Evolutionary conservation across 495 filamentous ascomycete species (phyloP).

Genomic region (Staphylotrichum tortipilum): DNA sequence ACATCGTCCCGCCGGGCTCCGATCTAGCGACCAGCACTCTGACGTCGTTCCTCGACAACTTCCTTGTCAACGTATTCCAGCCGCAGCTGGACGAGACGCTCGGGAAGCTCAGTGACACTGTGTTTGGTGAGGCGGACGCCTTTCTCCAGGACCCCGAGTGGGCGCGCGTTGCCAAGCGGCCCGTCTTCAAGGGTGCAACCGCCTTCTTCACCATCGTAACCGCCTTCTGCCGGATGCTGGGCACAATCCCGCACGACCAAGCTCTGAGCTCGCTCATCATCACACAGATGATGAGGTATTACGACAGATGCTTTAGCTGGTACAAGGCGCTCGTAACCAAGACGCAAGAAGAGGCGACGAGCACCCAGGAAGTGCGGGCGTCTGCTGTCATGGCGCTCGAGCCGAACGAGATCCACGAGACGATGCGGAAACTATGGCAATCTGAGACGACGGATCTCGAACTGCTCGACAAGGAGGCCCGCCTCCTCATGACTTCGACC

Average conservation of each 20-base stretch:
- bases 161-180: slow-evolving; percentile 63
- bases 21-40: slow-evolving; percentile 80
- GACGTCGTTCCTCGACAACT: slow-evolving; percentile 95
- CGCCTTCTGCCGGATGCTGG: slow-evolving; percentile 89
- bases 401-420: slow-evolving; percentile 56
- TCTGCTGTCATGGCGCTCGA: slow-evolving; percentile 61
- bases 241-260: slow-evolving; percentile 91
- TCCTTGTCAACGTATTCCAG: slow-evolving; percentile 95
- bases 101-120: slow-evolving; percentile 72
- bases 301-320: slow-evolving; percentile 84
- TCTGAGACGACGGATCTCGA: slow-evolving; percentile 34
- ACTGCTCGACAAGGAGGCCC: slow-evolving; percentile 56
- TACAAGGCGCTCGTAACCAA: slow-evolving; percentile 63
- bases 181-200: slow-evolving; percentile 86
- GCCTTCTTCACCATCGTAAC: slow-evolving; percentile 80
- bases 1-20: slow-evolving; percentile 75
- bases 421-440: slow-evolving; percentile 55
- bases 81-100: slow-evolving; percentile 95
- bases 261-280: slow-evolving; percentile 88
- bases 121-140: slow-evolving; percentile 74
- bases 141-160: slow-evolving; percentile 85
- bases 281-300: slow-evolving; percentile 80
- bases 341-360: slow-evolving; percentile 36
- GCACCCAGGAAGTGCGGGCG: slow-evolving; percentile 49
- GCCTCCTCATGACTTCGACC: slow-evolving; percentile 54